These are phyloP conservation scores for Colletotrichum chlorophyti DNA, from an alignment of 2,329 filamentous ascomycete species.

Conservation along the genomic window DNA sequence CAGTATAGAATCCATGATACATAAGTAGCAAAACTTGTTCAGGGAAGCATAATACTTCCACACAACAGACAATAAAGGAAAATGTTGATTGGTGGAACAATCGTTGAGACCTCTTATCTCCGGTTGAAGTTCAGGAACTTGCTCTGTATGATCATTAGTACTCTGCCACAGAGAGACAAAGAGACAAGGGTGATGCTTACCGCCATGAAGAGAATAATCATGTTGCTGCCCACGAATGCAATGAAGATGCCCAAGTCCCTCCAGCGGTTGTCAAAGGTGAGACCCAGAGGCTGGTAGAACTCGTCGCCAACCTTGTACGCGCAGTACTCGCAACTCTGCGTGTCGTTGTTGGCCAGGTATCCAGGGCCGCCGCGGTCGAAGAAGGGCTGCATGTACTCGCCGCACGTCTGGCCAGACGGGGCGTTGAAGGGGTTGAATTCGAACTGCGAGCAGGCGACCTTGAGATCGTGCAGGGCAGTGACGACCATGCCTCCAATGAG, in stretches of 20 bases:
- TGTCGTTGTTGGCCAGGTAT: conserved; percentile 73
- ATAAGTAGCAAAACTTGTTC: too few relatives aligned
- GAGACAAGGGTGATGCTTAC: conserved; percentile 46
- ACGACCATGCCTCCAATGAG: conserved; percentile 82
- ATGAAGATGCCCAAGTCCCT: conserved; percentile 81
- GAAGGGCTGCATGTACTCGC: conserved; percentile 76
- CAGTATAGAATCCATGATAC: too few relatives aligned
- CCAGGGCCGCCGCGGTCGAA: conserved; percentile 73
- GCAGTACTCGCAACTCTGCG: conserved; percentile 78
- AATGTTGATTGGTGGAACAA: neutral
- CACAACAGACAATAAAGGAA: conserved; percentile 15
- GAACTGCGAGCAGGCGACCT: conserved; percentile 63
- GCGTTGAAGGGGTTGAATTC: conserved; percentile 76
- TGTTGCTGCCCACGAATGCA: conserved; percentile 79
- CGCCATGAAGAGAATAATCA: conserved; percentile 65
- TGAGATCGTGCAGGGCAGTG: conserved; percentile 73
- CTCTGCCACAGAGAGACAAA: too few relatives aligned
- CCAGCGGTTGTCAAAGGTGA: conserved; percentile 76
- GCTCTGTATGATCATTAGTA: too few relatives aligned
- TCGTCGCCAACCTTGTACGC: conserved; percentile 81
- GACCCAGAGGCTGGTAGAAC: conserved; percentile 73
- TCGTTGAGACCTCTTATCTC: too few relatives aligned
- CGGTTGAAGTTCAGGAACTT: conserved; percentile 62
- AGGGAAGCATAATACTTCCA: conserved; percentile 3
- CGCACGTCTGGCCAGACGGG: conserved; percentile 71